phyloP scores from a whole-genome alignment of 176 grass and related monocot species.

The Elymus sibiricus region DNA sequence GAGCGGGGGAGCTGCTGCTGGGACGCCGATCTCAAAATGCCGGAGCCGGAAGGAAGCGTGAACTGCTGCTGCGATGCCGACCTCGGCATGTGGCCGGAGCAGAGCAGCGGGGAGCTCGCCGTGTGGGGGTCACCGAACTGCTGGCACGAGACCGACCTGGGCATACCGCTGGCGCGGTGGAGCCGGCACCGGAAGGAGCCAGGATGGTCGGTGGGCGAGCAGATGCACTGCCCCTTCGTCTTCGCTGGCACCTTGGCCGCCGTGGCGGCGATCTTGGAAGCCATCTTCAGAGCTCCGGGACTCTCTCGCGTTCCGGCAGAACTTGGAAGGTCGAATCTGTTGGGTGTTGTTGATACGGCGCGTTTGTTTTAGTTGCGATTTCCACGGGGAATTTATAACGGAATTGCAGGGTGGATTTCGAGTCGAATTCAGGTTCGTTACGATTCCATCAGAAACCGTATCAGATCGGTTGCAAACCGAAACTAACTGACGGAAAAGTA shows the following conservation, averaged over 20 bases:
- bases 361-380: not conserved
- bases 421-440: not conserved
- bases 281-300: not conserved
- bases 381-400: not conserved
- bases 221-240: constrained; percentile 37
- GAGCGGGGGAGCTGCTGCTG: not conserved
- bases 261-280: not conserved
- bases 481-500: not conserved
- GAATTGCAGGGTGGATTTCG: not conserved
- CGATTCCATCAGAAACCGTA: not conserved
- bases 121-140: not conserved
- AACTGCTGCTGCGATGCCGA: constrained; percentile 11
- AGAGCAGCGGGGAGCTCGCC: not conserved
- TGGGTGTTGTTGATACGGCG: not conserved
- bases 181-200: constrained; percentile 55
- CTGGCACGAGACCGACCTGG: constrained; percentile 22
- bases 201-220: constrained; percentile 58
- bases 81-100: not conserved
- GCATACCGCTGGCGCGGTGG: constrained; percentile 28
- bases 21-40: not conserved
- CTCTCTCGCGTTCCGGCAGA: not conserved
- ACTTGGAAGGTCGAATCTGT: not conserved
- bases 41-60: not conserved
- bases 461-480: not conserved
- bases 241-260: not conserved